Evolutionary conservation across 2,329 filamentous ascomycete genomes (phyloP).

Genomic region (Scedosporium dehoogii): DNA sequence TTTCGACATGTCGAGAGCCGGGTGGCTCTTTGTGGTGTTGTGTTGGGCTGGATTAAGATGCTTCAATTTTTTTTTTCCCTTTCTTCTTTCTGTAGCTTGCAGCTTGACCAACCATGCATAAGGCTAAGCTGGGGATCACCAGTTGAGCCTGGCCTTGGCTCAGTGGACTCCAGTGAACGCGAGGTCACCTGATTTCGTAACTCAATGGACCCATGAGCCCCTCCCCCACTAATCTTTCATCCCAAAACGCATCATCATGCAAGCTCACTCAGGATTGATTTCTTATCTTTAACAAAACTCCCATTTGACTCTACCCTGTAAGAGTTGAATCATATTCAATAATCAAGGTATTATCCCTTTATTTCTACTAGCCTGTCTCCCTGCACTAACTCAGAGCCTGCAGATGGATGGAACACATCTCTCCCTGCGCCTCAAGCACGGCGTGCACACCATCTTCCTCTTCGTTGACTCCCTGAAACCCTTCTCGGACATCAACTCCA

Average conservation of each 20-base stretch:
- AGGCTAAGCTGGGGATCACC: neutral
- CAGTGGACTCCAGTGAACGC: slow-evolving; percentile 10
- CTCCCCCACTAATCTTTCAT: slow-evolving; percentile 3
- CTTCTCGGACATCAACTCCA: slow-evolving; percentile 45
- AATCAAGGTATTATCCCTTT: neutral
- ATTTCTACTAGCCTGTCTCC: neutral
- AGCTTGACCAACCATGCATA: neutral
- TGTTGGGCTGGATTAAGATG: neutral
- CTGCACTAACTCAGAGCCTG: neutral
- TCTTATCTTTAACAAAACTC: neutral
- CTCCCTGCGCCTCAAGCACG: slow-evolving; percentile 64
- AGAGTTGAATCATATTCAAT: neutral
- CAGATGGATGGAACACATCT: slow-evolving; percentile 38
- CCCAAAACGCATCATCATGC: neutral
- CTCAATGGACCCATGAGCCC: neutral
- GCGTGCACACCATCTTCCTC: slow-evolving; percentile 60
- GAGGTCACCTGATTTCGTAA: slow-evolving; percentile 20
- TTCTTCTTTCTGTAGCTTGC: neutral
- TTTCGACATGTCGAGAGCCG: neutral
- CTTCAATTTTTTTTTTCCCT: neutral
- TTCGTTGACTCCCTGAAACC: slow-evolving; percentile 49
- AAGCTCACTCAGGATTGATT: neutral
- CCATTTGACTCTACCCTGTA: neutral
- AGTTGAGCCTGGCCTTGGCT: neutral
- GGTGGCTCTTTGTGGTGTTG: neutral